Base-by-base conservation (phyloP, 805 yeast species). In the Cephaloascus albidus region DNA sequence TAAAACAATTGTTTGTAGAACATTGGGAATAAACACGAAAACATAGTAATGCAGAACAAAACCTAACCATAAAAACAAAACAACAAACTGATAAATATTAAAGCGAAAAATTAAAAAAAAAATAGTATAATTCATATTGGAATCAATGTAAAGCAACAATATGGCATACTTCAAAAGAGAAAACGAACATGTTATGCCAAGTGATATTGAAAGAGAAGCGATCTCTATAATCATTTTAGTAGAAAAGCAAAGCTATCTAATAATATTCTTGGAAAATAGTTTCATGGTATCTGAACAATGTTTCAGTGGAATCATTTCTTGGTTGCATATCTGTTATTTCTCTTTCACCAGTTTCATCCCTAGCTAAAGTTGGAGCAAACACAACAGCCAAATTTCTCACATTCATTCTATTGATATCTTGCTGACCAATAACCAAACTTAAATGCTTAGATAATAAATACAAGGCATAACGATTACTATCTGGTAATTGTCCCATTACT, bases 311-410 rank as follows among this genome's bases (percentile, higher is more conserved):
- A 31, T 76, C 81, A 46, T 85, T 87, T 54, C 90, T 74, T 38
- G 77, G 71, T 19, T 82, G 83, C 84, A 87, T 86, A 57, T 93
- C 97, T 39, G 68, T 52, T 56, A 93, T 76, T 57, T 93, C 98
- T 40, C 81, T 73, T 46, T 83, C 87, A 5, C 95, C 89, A 33
- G 78, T 71, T 43, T 70, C 63, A 50, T 87, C 95, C 36, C 95
- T 71, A 0, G 88, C 81, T 35, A 93, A 61, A 5, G 96, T 87
- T 3, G 98, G 97, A 1, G 96, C 95, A 68, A 93, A 93, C 5
- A 90, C 96, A 35, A 93, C 86, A 0, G 96, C 81, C 39, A 93
- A 61, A 51, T 93, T 88, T 57, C 79, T 79, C 49, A 74, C 66
- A 33, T 74, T 85, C 98, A 93, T 93, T 56, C 89, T 71, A 55